Percentiles rank a stretch among this genome's conserved stretches.
Evolutionary conservation across 2,329 filamentous ascomycete species (phyloP).

Genomic region (Claviceps sorghi): DNA sequence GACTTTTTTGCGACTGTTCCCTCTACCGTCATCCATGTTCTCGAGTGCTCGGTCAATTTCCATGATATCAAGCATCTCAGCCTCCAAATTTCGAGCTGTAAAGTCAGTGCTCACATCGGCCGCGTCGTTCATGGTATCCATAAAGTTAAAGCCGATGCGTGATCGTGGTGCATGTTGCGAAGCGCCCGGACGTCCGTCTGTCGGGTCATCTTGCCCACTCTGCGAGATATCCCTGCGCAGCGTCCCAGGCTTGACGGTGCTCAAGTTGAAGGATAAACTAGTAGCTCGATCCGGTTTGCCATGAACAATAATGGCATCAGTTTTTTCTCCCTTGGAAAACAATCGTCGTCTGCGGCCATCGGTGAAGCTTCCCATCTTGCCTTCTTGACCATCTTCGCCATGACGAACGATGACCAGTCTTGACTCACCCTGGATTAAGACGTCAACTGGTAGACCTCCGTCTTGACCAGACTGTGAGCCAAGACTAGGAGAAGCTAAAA

Average conservation of each 20-base stretch:
- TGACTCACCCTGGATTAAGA: slow-evolving; percentile 40
- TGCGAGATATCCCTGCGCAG: slow-evolving; percentile 17
- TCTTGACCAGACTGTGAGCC: slow-evolving; percentile 13
- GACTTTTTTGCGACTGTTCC: slow-evolving; percentile 34
- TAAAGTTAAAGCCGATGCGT: slow-evolving; percentile 33
- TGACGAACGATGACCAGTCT: slow-evolving; percentile 40
- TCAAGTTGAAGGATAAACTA: slow-evolving; percentile 36
- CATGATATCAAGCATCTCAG: slow-evolving; percentile 50
- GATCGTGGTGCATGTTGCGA: slow-evolving; percentile 17
- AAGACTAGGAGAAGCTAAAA: slow-evolving; percentile 21
- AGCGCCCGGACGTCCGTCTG: slow-evolving; percentile 9
- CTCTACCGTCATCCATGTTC: slow-evolving; percentile 35
- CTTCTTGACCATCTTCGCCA: slow-evolving; percentile 32
- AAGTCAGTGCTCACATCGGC: slow-evolving; percentile 37
- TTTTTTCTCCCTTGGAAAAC: slow-evolving; percentile 25
- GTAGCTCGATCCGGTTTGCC: slow-evolving; percentile 24
- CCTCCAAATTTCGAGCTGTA: slow-evolving; percentile 39
- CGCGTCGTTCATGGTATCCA: slow-evolving; percentile 34
- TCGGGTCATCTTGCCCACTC: slow-evolving; percentile 13
- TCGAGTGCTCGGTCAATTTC: slow-evolving; percentile 48
- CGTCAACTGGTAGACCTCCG: slow-evolving; percentile 35
- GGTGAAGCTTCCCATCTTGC: slow-evolving; percentile 25
- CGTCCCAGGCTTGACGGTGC: slow-evolving; percentile 26
- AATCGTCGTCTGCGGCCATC: slow-evolving; percentile 20
- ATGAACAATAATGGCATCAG: slow-evolving; percentile 41